Conservation (phyloP, 1,139 yeast species). For the Lodderomyces theae region DNA sequence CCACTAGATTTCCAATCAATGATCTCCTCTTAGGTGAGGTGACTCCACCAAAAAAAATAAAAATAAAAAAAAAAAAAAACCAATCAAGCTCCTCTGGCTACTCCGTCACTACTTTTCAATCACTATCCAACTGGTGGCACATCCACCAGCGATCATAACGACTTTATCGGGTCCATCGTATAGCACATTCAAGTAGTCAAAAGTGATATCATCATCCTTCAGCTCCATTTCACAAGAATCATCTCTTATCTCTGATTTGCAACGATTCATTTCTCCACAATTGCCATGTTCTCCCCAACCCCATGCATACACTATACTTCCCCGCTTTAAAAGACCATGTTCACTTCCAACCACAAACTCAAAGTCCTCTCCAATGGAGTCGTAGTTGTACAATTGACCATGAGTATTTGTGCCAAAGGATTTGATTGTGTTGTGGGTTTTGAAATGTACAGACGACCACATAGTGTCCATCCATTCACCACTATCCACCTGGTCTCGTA, state of each 20-base stretch:
- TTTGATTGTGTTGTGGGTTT: conserved; percentile 21
- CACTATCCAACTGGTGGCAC: conserved; percentile 45
- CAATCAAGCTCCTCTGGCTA: too few species aligned
- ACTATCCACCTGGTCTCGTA: neutral
- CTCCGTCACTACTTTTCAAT: too few species aligned
- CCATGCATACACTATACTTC: conserved; percentile 61
- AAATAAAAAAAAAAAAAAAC: too few species aligned
- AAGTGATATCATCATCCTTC: conserved; percentile 29
- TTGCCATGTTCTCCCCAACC: conserved; percentile 99
- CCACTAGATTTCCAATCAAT: too few species aligned
- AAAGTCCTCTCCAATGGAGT: neutral
- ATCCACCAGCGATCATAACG: conserved; percentile 31
- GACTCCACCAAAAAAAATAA: too few species aligned
- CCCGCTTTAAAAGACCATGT: conserved; percentile 56
- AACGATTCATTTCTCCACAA: conserved; percentile 53
- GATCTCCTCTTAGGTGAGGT: too few species aligned
- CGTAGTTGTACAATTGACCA: conserved; percentile 53
- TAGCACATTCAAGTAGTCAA: conserved; percentile 37
- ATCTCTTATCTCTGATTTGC: too few species aligned
- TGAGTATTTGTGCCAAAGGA: conserved; percentile 78
- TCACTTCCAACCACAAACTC: conserved; percentile 65
- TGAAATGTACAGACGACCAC: conserved; percentile 79
- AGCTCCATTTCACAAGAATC: conserved; percentile 5
- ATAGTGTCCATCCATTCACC: conserved; percentile 42
- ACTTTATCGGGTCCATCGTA: conserved; percentile 22